Base-by-base conservation (phyloP, 441 rosid species). In the Gossypium lobatum region DNA sequence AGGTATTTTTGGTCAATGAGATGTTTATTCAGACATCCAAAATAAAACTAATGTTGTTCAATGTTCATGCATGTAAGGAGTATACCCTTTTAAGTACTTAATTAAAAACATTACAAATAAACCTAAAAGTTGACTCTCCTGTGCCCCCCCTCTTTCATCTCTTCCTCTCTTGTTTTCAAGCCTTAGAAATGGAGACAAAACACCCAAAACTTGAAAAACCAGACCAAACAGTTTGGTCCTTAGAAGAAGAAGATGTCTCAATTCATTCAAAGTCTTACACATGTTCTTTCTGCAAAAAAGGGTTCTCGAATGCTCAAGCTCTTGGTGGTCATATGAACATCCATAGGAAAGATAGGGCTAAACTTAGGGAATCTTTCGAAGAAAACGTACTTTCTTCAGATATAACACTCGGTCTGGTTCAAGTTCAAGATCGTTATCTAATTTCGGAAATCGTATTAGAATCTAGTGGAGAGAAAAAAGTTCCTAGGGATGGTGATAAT, bases 281-380 rank as follows among this genome's bases (percentile, higher is more conserved):
- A 2, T 83, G 86, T 58, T 53, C 78, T 60, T 83, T 83, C 64
- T 83, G 86, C 83, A 79, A 72, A 73, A 79, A 60, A 64, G 82
- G 81, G 1, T 83, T 83, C 75, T 77, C 79, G 9, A 83, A 79
- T 64, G 86, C 86, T 8, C 86, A 83, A 45, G 86, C 86, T 6
- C 81, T 83, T 0, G 86, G 86, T 62, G 86, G 86, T 39, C 86
- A 83, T 68, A 83, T 83, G 86, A 83, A 83, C 48, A 68, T 83
- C 66, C 86, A 83, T 37, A 65, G 86, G 67, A 81, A 68, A 73
- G 86, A 83, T 55, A 77, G 86, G 64, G 86, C 86, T 26, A 83
- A 73, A 73, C 81, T 83, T 1, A 70, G 78, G 63, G 74, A 81
- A 55, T 77, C 76, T 16, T n/a, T 64, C 13, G 79, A 77, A 11